A percentile compares a stretch with the other conserved stretches of the same genome.
Conservation (phyloP, 805 yeast species). For the Ogataea wickerhamii region DNA sequence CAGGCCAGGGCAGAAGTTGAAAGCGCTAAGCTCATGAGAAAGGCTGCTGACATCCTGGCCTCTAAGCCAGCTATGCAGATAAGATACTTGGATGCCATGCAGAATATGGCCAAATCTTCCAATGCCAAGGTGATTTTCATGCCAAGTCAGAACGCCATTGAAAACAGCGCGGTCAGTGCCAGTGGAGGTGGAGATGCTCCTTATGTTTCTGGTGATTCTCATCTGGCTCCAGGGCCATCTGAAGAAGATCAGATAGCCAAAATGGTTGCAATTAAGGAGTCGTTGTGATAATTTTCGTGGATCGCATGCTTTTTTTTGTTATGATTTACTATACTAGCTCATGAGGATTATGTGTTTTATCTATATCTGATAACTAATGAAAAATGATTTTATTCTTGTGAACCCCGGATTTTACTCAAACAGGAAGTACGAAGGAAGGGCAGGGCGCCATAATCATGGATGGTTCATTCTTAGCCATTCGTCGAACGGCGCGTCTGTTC, state of each 20-base stretch:
- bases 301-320: too few relatives aligned
- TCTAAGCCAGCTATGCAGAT: conserved; percentile 77
- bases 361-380: too few relatives aligned
- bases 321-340: too few relatives aligned
- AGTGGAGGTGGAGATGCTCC: conserved; percentile 13
- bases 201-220: background rate
- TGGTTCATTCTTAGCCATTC: too few relatives aligned
- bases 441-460: too few relatives aligned
- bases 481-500: too few relatives aligned
- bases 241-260: conserved; percentile 7
- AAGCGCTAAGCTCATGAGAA: conserved; percentile 70
- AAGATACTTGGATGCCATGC: conserved; percentile 76
- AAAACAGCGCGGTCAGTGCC: conserved; percentile 18
- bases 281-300: too few relatives aligned
- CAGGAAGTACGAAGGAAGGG: too few relatives aligned
- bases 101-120: conserved; percentile 60
- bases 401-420: too few relatives aligned
- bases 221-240: conserved; percentile 1
- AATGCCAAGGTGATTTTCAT: conserved; percentile 69
- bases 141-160: conserved; percentile 50
- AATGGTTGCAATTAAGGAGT: conserved; percentile 13
- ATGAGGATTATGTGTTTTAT: too few relatives aligned
- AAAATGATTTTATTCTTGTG: too few relatives aligned
- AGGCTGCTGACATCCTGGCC: conserved; percentile 72
- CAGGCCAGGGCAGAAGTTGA: conserved; percentile 75